A percentile compares a stretch with the other conserved stretches of the same genome.
phyloP scores from a whole-genome alignment of 2,329 filamentous ascomycete species.

The Talaromyces verruculosus region DNA sequence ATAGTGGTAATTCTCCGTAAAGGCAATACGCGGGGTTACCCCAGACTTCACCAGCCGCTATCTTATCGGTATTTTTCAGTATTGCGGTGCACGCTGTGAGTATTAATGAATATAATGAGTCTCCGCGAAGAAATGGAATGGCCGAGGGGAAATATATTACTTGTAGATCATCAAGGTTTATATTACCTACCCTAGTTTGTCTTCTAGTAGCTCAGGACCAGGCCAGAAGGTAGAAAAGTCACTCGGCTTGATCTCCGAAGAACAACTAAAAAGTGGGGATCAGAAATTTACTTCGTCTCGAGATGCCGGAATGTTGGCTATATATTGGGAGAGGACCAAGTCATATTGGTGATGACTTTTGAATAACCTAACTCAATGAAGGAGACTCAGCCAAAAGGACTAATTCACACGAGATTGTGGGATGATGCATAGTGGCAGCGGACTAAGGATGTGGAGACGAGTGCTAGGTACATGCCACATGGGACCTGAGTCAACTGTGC shows the following conservation, averaged over 20 bases:
- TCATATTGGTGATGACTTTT: background rate
- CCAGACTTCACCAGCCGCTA: constrained; percentile 2
- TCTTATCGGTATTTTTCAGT: background rate
- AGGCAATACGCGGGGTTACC: constrained; percentile 7
- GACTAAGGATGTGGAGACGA: background rate
- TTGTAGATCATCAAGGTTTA: too few species aligned
- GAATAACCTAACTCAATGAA: background rate
- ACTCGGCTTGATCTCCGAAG: constrained; percentile 10
- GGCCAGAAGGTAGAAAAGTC: background rate
- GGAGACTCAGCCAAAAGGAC: background rate
- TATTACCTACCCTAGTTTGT: background rate
- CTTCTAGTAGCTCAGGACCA: background rate
- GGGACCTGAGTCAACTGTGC: background rate
- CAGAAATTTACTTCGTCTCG: background rate
- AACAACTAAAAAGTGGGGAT: background rate
- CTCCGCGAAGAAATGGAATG: background rate
- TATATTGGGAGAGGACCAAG: background rate
- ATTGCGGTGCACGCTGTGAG: background rate
- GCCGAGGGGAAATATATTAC: background rate
- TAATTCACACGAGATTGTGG: background rate
- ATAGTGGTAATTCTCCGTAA: background rate
- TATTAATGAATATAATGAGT: background rate
- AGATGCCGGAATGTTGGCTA: background rate
- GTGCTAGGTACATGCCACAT: background rate
- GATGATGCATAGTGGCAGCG: background rate